phyloP scores from a whole-genome alignment of 2,329 filamentous ascomycete genomes.

The Calonectria leucothoes region DNA sequence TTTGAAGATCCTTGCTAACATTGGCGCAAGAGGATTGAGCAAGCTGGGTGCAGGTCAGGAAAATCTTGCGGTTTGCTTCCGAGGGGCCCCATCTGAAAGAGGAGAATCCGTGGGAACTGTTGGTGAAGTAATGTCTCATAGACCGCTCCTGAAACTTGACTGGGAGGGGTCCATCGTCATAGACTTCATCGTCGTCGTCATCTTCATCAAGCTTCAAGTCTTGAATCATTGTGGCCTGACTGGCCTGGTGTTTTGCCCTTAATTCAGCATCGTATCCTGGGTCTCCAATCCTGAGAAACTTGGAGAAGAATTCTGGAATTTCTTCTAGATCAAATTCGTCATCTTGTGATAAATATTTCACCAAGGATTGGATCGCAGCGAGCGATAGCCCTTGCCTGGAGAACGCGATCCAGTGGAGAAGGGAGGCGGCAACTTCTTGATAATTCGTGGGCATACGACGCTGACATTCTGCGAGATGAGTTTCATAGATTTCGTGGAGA shows the following conservation, averaged over 20 bases:
- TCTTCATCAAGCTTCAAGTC: constrained; percentile 34
- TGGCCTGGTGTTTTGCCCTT: constrained; percentile 7
- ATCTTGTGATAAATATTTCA: constrained; percentile 31
- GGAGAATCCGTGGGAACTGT: background rate
- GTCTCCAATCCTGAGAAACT: constrained; percentile 41
- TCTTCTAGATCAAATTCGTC: constrained; percentile 40
- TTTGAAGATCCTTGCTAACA: background rate
- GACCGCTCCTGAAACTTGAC: constrained; percentile 46
- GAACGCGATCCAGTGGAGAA: constrained; percentile 45
- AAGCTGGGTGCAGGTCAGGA: constrained; percentile 22
- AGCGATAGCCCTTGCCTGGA: constrained; percentile 35
- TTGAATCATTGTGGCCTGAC: constrained; percentile 18
- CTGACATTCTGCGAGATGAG: constrained; percentile 38
- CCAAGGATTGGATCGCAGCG: constrained; percentile 35
- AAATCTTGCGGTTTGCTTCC: constrained; percentile 40
- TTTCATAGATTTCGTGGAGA: constrained; percentile 43
- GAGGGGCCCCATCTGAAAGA: constrained; percentile 29
- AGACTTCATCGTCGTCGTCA: constrained; percentile 25
- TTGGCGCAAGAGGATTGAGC: background rate
- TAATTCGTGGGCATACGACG: constrained; percentile 32
- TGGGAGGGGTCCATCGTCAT: constrained; percentile 40
- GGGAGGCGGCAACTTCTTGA: constrained; percentile 29
- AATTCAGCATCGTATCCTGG: constrained; percentile 38
- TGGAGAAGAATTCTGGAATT: constrained; percentile 38
- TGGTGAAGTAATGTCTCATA: constrained; percentile 42